phyloP scores from a whole-genome alignment of 306 rosid species.

The Quercus agrifolia region DNA sequence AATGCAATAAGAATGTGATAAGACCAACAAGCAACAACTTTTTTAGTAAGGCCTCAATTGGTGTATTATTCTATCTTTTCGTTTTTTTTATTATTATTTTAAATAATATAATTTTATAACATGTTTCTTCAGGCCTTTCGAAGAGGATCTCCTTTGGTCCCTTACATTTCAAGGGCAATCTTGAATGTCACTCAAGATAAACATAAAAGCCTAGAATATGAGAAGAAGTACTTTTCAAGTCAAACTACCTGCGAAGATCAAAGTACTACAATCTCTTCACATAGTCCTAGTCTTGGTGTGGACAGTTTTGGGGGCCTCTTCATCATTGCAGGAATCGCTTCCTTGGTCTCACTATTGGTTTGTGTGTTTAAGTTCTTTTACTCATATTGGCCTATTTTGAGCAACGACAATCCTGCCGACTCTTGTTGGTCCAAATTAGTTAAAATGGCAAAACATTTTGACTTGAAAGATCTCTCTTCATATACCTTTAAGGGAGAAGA shows the following conservation, averaged over 20 bases:
- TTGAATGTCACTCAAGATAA: constrained; percentile 32
- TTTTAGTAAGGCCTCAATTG: too few species aligned
- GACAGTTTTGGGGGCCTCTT: constrained; percentile 44
- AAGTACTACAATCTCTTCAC: constrained; percentile 1
- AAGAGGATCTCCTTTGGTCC: constrained; percentile 31
- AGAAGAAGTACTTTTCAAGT: constrained; percentile 13
- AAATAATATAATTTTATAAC: background rate
- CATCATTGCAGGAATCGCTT: constrained; percentile 25
- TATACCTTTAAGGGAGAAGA: background rate
- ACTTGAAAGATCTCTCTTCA: constrained; percentile 1
- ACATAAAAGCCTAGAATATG: constrained; percentile 3
- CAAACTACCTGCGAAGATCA: background rate
- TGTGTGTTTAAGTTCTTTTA: background rate
- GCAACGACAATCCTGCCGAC: background rate
- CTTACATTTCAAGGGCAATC: constrained; percentile 42
- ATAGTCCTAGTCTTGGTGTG: constrained; percentile 20
- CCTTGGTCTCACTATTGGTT: background rate
- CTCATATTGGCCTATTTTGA: background rate
- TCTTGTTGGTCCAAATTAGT: background rate
- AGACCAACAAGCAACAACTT: too few species aligned
- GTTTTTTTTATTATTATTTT: too few species aligned
- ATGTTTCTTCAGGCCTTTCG: constrained; percentile 34
- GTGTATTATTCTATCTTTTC: background rate
- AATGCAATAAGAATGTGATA: too few species aligned
- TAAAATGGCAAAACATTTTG: constrained; percentile 11